Evolutionary conservation across 225 moss, liverwort and hornwort genomes (phyloP).

Genomic region (Antitrichia curtipendula): DNA sequence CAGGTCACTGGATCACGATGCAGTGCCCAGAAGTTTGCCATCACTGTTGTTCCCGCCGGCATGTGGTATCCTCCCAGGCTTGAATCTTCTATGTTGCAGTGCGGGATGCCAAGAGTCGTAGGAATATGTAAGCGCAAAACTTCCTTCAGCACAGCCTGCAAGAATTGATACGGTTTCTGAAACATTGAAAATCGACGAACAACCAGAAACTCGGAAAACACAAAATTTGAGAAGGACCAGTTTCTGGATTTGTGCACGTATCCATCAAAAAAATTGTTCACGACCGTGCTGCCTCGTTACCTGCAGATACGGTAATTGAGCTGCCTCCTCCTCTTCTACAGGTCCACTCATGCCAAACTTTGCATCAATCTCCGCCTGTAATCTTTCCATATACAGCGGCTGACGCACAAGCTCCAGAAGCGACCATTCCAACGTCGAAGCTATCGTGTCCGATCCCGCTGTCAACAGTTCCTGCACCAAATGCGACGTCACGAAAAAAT

Average conservation of each 20-base stretch:
- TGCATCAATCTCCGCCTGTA: conserved; percentile 1
- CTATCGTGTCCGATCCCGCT: not conserved
- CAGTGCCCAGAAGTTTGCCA: conserved; percentile 41
- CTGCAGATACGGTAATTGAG: conserved; percentile 16
- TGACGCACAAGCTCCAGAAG: conserved; percentile 15
- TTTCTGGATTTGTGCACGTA: not conserved
- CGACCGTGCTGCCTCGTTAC: not conserved
- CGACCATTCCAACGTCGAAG: conserved; percentile 5
- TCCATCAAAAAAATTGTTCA: not conserved
- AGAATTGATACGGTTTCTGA: not conserved
- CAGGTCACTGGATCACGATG: conserved; percentile 33
- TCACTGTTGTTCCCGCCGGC: conserved; percentile 28
- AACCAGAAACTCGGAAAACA: not conserved
- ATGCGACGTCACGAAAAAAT: not conserved
- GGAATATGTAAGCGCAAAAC: conserved; percentile 36
- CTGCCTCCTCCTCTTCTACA: conserved; percentile 3
- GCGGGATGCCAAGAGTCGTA: conserved; percentile 30
- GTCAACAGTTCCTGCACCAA: conserved; percentile 1
- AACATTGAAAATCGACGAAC: not conserved
- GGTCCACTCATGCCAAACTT: not conserved
- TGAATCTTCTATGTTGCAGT: conserved; percentile 20
- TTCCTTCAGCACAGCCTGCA: conserved; percentile 39
- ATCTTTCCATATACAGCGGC: not conserved
- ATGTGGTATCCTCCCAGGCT: conserved; percentile 22
- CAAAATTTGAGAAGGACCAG: too few species aligned